A percentile compares a stretch with the other conserved stretches of the same genome.
Evolutionary conservation across 768 basidiomycete genomes (phyloP).

Genomic region (Mycena indigotica): DNA sequence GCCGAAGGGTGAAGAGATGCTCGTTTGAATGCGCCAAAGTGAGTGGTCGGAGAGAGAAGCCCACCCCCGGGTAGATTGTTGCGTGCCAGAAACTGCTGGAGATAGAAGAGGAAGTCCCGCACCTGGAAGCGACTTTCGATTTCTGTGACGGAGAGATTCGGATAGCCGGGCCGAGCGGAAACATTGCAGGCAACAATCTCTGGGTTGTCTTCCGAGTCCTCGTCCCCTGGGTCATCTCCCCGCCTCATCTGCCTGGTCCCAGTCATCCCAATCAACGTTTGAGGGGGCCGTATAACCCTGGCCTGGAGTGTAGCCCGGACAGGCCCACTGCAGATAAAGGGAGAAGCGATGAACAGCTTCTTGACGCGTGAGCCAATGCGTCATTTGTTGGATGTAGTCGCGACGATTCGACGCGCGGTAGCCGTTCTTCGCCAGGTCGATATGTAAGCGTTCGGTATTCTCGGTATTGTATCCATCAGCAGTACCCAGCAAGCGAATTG

Average conservation of each 20-base stretch:
- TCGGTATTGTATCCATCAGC: slow-evolving; percentile 34
- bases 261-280: not conserved
- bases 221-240: not conserved
- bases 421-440: slow-evolving; percentile 38
- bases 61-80: not conserved
- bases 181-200: not conserved
- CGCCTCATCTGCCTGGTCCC: not conserved
- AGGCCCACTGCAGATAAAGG: not conserved
- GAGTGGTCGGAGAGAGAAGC: not conserved
- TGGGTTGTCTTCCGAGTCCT: not conserved
- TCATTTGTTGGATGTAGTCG: slow-evolving; percentile 37
- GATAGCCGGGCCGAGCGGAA: too few relatives aligned
- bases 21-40: slow-evolving; percentile 10
- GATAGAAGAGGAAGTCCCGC: not conserved
- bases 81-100: not conserved
- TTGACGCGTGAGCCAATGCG: slow-evolving; percentile 31
- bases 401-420: slow-evolving; percentile 26
- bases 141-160: slow-evolving; percentile 10
- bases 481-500: slow-evolving; percentile 27
- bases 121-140: not conserved
- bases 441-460: slow-evolving; percentile 37
- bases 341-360: slow-evolving; percentile 20
- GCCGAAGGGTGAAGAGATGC: slow-evolving; percentile 3
- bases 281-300: too few relatives aligned
- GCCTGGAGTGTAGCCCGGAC: too few relatives aligned